Base-by-base conservation (phyloP, 176 grass and related monocot genomes). In the Hsuehochloa calcarea region DNA sequence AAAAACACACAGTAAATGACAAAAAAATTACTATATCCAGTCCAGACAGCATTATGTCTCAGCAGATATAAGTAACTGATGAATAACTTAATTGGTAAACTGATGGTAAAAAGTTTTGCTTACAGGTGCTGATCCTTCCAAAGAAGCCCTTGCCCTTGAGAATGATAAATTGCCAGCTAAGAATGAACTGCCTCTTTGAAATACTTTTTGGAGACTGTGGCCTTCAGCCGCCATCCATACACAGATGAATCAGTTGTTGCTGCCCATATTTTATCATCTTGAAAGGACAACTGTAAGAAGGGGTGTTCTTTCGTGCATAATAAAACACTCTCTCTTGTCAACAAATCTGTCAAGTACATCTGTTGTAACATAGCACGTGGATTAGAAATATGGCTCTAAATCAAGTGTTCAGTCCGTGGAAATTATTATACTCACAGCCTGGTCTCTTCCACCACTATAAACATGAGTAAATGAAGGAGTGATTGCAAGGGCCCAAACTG, bases 81-180 rank as follows among this genome's bases (percentile, higher is more conserved):
- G 75, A 76, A 56, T 62, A 65, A 52, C 16, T 52, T 52, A 19
- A 52, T 52, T 52, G 15, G 50, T 52, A 52, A 52, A 52, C 15
- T 19, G 14, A 22, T 68, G 76, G 56, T 6, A 64, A 78, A 23
- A 35, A 38, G 46, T 20, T 35, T 34, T 34, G 46, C 90, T 92
- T 87, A 95, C 90, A 80, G 88, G 88, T 56, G 93, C 75, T 68
- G 88, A 90, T 88, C 90, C 93, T 86, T 95, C 93, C 13, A 92
- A 88, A 54, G 93, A 95, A 74, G 90, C 93, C 10, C 88, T 87
- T 86, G 93, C 93, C 74, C 90, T 89, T 77, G 93, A 84, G 70
- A 92, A 95, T 68, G 93, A 95, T 49, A 91, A 89, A 87, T 95
- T 95, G 72, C 93, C 93, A 58, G 93, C 93, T 85, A 95, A 90